Evolutionary conservation across 2,329 filamentous ascomycete genomes (phyloP), one percentile per base, ranked within the genome.

Genomic region (Arthroderma sp.): DNA sequence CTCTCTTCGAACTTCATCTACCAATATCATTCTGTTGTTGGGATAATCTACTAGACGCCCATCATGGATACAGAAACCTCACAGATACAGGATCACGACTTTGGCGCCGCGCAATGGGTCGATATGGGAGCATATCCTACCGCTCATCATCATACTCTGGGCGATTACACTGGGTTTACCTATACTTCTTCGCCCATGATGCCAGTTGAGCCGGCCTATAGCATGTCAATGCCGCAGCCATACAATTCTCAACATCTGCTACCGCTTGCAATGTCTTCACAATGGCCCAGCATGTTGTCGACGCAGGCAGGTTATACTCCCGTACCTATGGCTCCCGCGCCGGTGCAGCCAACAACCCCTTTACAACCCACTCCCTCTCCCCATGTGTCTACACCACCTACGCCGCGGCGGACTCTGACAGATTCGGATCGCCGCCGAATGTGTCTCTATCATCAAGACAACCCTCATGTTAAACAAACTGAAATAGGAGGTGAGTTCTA

Each of bases 401-500:
- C 82, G 40, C 83, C 85, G 3, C 75, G 87, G 54, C 86, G 86
- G 65, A 96, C 89, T 1, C 71, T 98, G 54, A 95, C 87, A 5
- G 86, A 94, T 58, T 82, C 86, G 47, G 88, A 96, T 61, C 83
- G 91, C 51, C 77, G 87, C 53, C 77, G 79, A 38, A 98, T 98
- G 88, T 98, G 91, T 64, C 77, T 86, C 58, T 95, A 89, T 63
- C 84, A 89, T 55, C 83, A 91, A 60, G 83, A 94, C 50, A 82
- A 96, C 59, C 91, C 89, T 22, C 82, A 78, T 40, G 81, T 86
- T 38, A 94, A 94, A 66, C 91, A 98, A 68, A 91, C 87, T 11
- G 89, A 96, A 59, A 98, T 98, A 66, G 91, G 91, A 66, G 76
- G 81, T 84, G 42, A 31, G 29, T 43, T 40, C 29, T 33, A 33